These are phyloP conservation scores for Rhodomyrtus tomentosa DNA, from an alignment of 345 rosid genomes.

Conservation along the genomic window DNA sequence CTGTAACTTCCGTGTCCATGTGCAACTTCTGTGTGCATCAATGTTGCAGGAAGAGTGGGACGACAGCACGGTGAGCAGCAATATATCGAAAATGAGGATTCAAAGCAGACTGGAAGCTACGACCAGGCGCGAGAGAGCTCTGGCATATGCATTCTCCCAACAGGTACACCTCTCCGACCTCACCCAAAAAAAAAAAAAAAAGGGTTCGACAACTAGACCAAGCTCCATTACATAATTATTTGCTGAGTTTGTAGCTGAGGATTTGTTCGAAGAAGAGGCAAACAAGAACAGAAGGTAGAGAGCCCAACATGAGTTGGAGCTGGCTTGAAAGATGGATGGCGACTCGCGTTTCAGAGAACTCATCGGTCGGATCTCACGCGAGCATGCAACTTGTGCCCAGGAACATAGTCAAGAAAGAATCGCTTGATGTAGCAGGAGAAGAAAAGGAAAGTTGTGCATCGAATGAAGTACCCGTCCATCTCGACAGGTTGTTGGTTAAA, in stretches of 20 bases:
- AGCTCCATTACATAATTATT: neutral
- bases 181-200: neutral
- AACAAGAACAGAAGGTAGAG: slow-evolving; percentile 18
- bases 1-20: neutral
- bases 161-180: slow-evolving; percentile 38
- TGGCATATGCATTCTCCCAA: slow-evolving; percentile 87
- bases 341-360: slow-evolving; percentile 49
- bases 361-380: neutral
- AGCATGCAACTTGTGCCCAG: neutral
- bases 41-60: slow-evolving; percentile 77
- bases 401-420: slow-evolving; percentile 3
- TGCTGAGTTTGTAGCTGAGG: slow-evolving; percentile 32
- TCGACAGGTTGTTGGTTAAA: slow-evolving; percentile 21
- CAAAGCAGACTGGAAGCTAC: slow-evolving; percentile 63
- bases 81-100: slow-evolving; percentile 46
- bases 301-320: slow-evolving; percentile 57
- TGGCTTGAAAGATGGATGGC: slow-evolving; percentile 96
- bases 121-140: slow-evolving; percentile 73
- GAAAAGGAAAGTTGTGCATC: slow-evolving; percentile 89
- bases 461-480: slow-evolving; percentile 51
- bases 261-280: slow-evolving; percentile 63
- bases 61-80: slow-evolving; percentile 81
- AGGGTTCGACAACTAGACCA: neutral
- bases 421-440: slow-evolving; percentile 34
- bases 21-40: neutral